phyloP scores from a whole-genome alignment of 2,329 filamentous ascomycete species.

The Aspergillus fijiensis region DNA sequence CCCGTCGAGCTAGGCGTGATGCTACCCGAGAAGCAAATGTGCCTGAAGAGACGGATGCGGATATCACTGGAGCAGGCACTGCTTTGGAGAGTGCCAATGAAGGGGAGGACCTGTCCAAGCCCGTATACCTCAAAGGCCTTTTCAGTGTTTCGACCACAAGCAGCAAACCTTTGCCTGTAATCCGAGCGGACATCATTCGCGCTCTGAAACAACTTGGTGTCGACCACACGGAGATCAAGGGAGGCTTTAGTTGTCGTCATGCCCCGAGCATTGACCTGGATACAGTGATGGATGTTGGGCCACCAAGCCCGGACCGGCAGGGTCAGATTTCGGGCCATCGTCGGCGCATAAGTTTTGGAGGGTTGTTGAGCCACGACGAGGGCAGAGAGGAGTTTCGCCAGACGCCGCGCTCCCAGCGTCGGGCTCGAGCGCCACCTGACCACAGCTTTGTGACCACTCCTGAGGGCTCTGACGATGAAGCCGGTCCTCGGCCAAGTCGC shows the following conservation, averaged over 20 bases:
- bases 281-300: slow-evolving; percentile 63
- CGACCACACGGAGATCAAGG: slow-evolving; percentile 88
- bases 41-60: slow-evolving; percentile 85
- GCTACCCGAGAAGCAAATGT: slow-evolving; percentile 73
- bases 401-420: slow-evolving; percentile 46
- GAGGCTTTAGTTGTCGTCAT: slow-evolving; percentile 87
- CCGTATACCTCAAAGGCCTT: slow-evolving; percentile 91
- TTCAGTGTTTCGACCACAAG: slow-evolving; percentile 98
- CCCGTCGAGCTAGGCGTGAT: slow-evolving; percentile 72
- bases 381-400: slow-evolving; percentile 60
- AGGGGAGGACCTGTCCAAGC: slow-evolving; percentile 77
- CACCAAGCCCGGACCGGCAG: slow-evolving; percentile 57
- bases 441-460: slow-evolving; percentile 78
- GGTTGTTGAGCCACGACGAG: slow-evolving; percentile 66
- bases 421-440: slow-evolving; percentile 54
- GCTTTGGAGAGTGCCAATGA: slow-evolving; percentile 50
- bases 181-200: slow-evolving; percentile 84
- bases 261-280: slow-evolving; percentile 85
- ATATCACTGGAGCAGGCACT: slow-evolving; percentile 60
- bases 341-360: slow-evolving; percentile 81
- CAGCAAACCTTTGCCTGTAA: slow-evolving; percentile 81
- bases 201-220: slow-evolving; percentile 85
- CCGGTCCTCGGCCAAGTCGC: slow-evolving; percentile 44
- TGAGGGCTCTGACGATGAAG: slow-evolving; percentile 78
- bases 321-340: slow-evolving; percentile 59